Conservation (phyloP, 805 yeast species). For the Nakazawaea pomicola region DNA sequence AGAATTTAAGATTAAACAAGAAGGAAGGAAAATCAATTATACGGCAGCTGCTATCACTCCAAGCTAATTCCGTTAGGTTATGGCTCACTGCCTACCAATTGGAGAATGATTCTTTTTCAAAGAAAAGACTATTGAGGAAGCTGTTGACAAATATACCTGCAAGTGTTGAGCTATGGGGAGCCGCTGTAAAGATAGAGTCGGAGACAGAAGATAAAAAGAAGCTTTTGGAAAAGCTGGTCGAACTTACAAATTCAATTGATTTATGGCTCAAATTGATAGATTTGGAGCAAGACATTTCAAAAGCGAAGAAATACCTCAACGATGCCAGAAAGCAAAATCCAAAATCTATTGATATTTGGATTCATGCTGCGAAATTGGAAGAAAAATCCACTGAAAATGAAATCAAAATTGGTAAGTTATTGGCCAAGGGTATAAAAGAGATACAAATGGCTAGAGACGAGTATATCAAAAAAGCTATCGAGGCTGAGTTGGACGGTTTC, state of each 20-base stretch:
- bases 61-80: slow-evolving; percentile 50
- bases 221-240: slow-evolving; percentile 61
- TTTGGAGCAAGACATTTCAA: slow-evolving; percentile 34
- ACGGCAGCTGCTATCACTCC: slow-evolving; percentile 57
- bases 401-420: slow-evolving; percentile 41
- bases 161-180: slow-evolving; percentile 62
- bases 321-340: slow-evolving; percentile 53
- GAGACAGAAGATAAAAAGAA: slow-evolving; percentile 42
- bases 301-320: slow-evolving; percentile 52
- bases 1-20: slow-evolving; percentile 59
- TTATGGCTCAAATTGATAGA: slow-evolving; percentile 61
- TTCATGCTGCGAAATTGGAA: slow-evolving; percentile 65
- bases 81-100: slow-evolving; percentile 73
- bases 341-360: slow-evolving; percentile 54
- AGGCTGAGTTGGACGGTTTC: slow-evolving; percentile 44
- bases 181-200: slow-evolving; percentile 55
- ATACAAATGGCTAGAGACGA: slow-evolving; percentile 30
- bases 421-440: slow-evolving; percentile 44
- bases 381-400: slow-evolving; percentile 41
- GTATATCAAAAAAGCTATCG: slow-evolving; percentile 56
- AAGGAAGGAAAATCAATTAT: slow-evolving; percentile 49
- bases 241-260: slow-evolving; percentile 57
- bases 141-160: slow-evolving; percentile 65
- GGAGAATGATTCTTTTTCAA: slow-evolving; percentile 52
- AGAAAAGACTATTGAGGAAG: slow-evolving; percentile 57